These are phyloP conservation scores for Xerocomellus dryophilus DNA, from an alignment of 768 basidiomycete species.

Conservation along the genomic window DNA sequence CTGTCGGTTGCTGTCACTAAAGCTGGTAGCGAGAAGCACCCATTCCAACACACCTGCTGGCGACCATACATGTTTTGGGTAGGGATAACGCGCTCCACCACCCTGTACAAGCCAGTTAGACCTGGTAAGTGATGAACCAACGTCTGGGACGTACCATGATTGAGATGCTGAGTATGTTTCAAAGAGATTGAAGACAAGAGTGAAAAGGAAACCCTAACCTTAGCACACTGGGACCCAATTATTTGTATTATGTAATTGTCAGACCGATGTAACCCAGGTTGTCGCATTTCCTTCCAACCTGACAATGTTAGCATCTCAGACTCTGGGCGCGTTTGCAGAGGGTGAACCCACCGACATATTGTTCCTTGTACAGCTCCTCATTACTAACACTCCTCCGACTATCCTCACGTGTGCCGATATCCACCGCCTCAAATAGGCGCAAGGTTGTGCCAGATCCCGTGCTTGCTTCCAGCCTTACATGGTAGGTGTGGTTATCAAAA, in stretches of 20 bases:
- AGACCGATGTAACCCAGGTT: too few relatives aligned
- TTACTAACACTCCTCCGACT: neutral
- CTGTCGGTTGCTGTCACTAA: conserved; percentile 36
- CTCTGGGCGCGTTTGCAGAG: neutral
- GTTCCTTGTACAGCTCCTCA: too few relatives aligned
- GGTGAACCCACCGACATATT: neutral
- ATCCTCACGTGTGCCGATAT: neutral
- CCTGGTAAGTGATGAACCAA: neutral
- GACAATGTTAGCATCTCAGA: too few relatives aligned
- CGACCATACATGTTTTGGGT: conserved; percentile 93
- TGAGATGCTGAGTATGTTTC: neutral
- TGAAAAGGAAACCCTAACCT: conserved; percentile 17
- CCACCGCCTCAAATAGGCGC: neutral
- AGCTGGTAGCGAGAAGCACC: neutral
- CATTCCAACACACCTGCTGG: conserved; percentile 62
- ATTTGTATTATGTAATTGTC: neutral
- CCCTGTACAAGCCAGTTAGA: conserved; percentile 45
- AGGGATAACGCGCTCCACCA: conserved; percentile 85
- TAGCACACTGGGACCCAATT: neutral
- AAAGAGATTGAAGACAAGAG: neutral
- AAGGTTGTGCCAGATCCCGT: neutral
- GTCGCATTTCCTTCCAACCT: too few relatives aligned
- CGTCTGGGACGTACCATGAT: conserved; percentile 13
- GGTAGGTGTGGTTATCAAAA: too few relatives aligned
- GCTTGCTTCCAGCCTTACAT: neutral